Conservation (phyloP, 306 rosid genomes). For the Pterocarpus santalinus region DNA sequence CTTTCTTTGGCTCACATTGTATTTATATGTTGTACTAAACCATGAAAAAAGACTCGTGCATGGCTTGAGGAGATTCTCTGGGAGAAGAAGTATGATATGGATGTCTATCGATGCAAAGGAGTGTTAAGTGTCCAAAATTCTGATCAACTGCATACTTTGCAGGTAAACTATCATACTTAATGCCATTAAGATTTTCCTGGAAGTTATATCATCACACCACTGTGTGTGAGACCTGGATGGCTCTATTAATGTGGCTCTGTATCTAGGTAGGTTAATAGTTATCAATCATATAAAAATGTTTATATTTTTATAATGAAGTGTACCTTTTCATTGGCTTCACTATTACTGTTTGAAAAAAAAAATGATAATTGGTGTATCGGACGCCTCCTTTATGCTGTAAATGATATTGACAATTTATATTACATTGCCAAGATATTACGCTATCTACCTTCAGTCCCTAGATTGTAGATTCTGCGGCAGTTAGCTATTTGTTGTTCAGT, state of each 20-base stretch:
- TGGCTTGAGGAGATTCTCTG: constrained; percentile 98
- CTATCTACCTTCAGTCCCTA: constrained; percentile 8
- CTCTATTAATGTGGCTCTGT: constrained; percentile 13
- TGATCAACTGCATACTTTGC: constrained; percentile 84
- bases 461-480: constrained; percentile 22
- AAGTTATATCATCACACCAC: constrained; percentile 5
- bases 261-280: constrained; percentile 10
- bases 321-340: constrained; percentile 13
- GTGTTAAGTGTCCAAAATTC: constrained; percentile 69
- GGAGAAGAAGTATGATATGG: constrained; percentile 94
- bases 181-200: constrained; percentile 5
- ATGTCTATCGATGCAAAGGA: constrained; percentile 95
- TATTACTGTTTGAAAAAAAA: neutral
- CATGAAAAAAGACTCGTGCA: constrained; percentile 63
- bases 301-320: constrained; percentile 1
- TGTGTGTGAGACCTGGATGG: neutral
- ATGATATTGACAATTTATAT: constrained; percentile 22
- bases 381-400: neutral
- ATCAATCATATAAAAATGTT: neutral
- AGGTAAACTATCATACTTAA: constrained; percentile 61
- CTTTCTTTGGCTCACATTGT: constrained; percentile 18
- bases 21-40: constrained; percentile 24
- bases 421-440: constrained; percentile 7
- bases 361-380: constrained; percentile 1
- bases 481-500: neutral